Evolutionary conservation across 2,329 filamentous ascomycete genomes (phyloP).

Genomic region (Rutstroemia sp.): DNA sequence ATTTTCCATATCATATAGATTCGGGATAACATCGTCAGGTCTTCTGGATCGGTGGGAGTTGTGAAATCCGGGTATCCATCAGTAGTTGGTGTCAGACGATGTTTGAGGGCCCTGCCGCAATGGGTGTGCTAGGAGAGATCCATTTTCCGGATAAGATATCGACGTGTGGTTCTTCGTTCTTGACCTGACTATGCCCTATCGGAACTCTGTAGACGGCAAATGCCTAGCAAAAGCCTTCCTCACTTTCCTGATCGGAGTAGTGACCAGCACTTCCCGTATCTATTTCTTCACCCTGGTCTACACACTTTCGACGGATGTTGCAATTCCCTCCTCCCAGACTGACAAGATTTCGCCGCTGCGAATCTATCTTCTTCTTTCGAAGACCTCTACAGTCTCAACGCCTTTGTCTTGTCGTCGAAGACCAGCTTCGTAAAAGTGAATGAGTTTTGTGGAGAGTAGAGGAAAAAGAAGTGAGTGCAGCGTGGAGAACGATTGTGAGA

Average conservation of each 20-base stretch:
- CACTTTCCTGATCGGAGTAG: background rate
- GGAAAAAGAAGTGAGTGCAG: background rate
- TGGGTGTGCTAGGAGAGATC: background rate
- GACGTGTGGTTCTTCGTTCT: background rate
- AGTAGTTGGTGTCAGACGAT: background rate
- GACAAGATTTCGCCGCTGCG: background rate
- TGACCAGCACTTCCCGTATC: conserved; percentile 5
- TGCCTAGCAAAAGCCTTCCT: background rate
- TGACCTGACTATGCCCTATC: background rate
- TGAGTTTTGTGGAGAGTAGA: background rate
- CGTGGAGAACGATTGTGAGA: background rate
- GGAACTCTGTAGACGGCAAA: background rate
- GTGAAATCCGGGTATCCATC: background rate
- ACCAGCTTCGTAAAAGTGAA: conserved; percentile 5
- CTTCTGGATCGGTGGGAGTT: background rate
- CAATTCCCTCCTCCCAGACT: background rate
- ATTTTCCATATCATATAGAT: background rate
- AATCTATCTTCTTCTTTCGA: background rate
- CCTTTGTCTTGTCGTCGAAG: conserved; percentile 5
- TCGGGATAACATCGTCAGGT: background rate
- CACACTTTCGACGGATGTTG: background rate
- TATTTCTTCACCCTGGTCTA: background rate
- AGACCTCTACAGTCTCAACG: background rate
- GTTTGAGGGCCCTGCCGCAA: background rate
- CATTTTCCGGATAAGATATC: background rate